Base-by-base conservation (phyloP, 768 basidiomycete genomes). In the Mycena capillaripes region DNA sequence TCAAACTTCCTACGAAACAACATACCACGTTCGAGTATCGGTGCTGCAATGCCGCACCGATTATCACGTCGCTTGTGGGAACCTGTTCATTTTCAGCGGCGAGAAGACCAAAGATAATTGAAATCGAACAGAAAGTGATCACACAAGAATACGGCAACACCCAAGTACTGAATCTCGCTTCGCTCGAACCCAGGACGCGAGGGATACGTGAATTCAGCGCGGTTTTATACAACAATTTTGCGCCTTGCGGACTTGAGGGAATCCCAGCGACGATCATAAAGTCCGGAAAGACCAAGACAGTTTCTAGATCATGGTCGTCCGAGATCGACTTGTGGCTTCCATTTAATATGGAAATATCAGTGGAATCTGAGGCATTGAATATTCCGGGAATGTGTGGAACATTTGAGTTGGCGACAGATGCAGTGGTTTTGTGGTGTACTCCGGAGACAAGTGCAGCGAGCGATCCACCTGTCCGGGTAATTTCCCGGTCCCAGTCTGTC, bases 21-120 rank as follows among this genome's bases (percentile, higher is more conserved):
- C 85, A 73, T 72, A 94, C 94, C 88, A 75, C 91, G 87, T 78
- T 93, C 92, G 25, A 98, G 90, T 77, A 93, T 90, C 2, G 95
- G 94, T 3, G 96, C 95, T 14, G 93, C 90, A 56, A 98, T 92
- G 30, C 89, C 89, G 81, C 97, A 99, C 69, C 96, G 91, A 79
- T 96, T 97, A 82, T 98, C 97, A 25, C 97, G 87, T 77, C 89
- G 89, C 83, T 96, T 96, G 82, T 99, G 97, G 4, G 97, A 97
- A 81, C 97, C 96, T 97, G 77, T 69, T 10, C 11, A 27, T 11
- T 23, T 40, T 60, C 23, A 56, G 30, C 9, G 23, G 29, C 8
- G 55, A 40, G 29, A 56, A 63, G 27, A 36, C 8, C 1, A 19
- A 57, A 53, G 61, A 48, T 32, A 53, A 16, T 44, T 27, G 34